These are phyloP conservation scores for Coemansia sp. DNA, from an alignment of 192 early-diverging fungal genomes.

Conservation along the genomic window DNA sequence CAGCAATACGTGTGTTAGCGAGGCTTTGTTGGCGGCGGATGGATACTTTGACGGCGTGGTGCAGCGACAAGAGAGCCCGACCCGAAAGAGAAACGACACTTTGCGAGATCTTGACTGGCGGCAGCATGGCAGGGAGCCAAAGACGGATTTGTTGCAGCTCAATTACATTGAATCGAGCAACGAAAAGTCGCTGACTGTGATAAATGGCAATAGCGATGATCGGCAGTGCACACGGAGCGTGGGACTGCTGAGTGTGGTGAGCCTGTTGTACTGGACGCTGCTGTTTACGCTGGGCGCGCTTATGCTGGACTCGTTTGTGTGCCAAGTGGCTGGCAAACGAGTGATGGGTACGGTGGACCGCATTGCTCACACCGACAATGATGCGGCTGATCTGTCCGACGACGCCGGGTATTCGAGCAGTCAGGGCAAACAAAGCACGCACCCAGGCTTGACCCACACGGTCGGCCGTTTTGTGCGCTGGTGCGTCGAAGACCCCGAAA, in stretches of 20 bases:
- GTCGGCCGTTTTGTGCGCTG: slow-evolving; percentile 50
- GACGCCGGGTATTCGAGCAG: neutral
- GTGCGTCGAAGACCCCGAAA: slow-evolving; percentile 33
- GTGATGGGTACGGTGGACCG: slow-evolving; percentile 53
- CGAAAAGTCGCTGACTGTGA: neutral
- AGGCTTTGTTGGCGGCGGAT: slow-evolving; percentile 5
- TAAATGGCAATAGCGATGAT: neutral
- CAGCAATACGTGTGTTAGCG: slow-evolving; percentile 17
- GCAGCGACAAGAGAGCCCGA: neutral
- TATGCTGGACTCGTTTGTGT: slow-evolving; percentile 56
- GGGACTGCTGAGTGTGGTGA: slow-evolving; percentile 37
- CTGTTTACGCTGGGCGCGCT: slow-evolving; percentile 52
- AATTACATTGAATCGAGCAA: neutral
- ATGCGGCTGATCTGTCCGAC: neutral
- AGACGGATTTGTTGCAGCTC: neutral
- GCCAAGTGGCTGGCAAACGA: slow-evolving; percentile 51
- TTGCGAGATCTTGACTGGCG: neutral
- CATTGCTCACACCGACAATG: slow-evolving; percentile 28
- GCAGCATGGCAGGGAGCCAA: neutral
- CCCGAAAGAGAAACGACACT: neutral
- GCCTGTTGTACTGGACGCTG: slow-evolving; percentile 53
- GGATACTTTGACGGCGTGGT: neutral
- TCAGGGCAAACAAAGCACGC: neutral
- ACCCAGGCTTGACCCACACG: slow-evolving; percentile 1
- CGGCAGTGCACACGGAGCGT: neutral